Evolutionary conservation across 352 stramenopile genomes (phyloP), one percentile per base, ranked within the genome.

Genomic region (Pythium coloratum): DNA sequence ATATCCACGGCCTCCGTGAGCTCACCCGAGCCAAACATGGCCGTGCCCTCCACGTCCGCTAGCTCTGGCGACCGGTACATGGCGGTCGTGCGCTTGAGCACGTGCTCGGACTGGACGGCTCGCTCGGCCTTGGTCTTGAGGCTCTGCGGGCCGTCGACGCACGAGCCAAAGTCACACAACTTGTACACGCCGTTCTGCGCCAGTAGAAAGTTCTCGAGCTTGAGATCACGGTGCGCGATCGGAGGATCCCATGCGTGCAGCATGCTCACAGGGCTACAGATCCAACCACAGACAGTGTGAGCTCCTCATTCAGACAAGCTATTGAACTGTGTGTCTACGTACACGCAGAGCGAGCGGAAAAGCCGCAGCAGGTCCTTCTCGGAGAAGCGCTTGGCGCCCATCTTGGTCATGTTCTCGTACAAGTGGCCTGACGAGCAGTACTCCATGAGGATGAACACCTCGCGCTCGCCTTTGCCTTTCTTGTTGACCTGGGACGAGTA

Each of bases 41-140:
- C 84, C 8, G 84, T 94, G 36, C 86, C 86, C 71, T 94, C 84
- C 4, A 99, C 82, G 73, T 99, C 97, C 0, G 97, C 95, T 65
- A 99, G 95, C 76, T 99, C 97, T 13, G 97, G 97, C 2, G 96
- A 97, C 12, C 97, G 90, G 70, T 99, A 99, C 94, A 99, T 98
- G 62, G 97, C 96, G 0, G 96, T 99, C 6, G 96, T 99, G 51
- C 94, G 97, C 73, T 98, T 98, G 71, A 95, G 80, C 56, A 99
- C 96, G 30, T 97, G 81, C 64, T 99, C 97, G 62, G 97, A 89
- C 64, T 97, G 91, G n/a, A 86, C 77, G 4, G 77, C 70, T 28
- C 94, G 79, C 38, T 97, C 91, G 55, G 90, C 77, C 44, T 95
- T 94, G 53, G 88, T 97, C 66, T 78, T 75, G 30, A 96, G 81